phyloP scores from a whole-genome alignment of 2,329 filamentous ascomycete species.

The Trichoderma breve region DNA sequence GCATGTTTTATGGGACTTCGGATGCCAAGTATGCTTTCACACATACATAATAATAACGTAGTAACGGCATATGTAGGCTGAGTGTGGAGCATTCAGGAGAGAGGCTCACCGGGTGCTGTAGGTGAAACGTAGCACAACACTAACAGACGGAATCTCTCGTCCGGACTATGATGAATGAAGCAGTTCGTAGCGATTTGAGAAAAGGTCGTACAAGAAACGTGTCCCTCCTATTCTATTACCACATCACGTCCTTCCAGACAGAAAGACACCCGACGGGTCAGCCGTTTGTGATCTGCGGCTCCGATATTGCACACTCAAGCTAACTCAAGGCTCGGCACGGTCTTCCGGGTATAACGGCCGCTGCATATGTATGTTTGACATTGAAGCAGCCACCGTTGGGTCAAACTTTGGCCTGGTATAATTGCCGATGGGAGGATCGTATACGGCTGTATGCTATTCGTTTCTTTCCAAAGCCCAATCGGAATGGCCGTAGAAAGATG shows the following conservation, averaged over 20 bases:
- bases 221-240: background rate
- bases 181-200: background rate
- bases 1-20: background rate
- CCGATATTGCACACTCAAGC: background rate
- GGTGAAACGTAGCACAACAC: background rate
- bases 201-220: background rate
- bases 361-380: background rate
- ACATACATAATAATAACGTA: background rate
- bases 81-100: background rate
- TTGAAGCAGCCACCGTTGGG: background rate
- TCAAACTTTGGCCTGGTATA: background rate
- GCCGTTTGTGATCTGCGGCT: background rate
- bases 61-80: background rate
- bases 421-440: background rate
- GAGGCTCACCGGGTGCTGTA: background rate
- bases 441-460: background rate
- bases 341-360: background rate
- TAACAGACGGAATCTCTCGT: background rate
- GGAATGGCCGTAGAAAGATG: background rate
- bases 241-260: background rate
- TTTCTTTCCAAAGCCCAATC: background rate
- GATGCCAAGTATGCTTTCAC: background rate
- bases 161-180: background rate
- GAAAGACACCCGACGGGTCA: background rate
- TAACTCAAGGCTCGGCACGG: background rate